Base-by-base conservation (phyloP, 164 flowering plant species). In the Pachysandra terminalis region DNA sequence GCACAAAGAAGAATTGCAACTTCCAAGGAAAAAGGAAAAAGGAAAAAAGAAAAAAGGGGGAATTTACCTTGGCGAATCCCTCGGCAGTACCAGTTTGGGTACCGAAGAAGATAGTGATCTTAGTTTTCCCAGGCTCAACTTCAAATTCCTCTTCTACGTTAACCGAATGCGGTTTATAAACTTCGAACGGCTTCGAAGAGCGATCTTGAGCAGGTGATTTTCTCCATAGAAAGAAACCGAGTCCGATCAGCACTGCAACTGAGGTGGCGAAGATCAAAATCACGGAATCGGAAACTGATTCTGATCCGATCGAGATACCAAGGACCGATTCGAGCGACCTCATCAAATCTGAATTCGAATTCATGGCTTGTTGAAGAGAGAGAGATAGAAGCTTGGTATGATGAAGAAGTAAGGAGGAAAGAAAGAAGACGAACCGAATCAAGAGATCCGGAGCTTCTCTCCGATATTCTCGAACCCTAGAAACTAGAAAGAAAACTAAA, bases 71-170 rank as follows among this genome's bases (percentile, higher is more conserved):
- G 6, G 97, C 96, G 37, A 91, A 91, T 8, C 97, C 97, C 80
- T 91, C 97, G 16, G 97, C 93, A 2, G 96, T 90, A 3, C 97
- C 97, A 27, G 97, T 91, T 71, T 91, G 97, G 40, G 97, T 91
- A 27, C 97, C 97, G 21, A 77, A 91, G 53, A 91, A 79, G 52
- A 91, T 65, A 22, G 90, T 77, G 26, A 91, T 81, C 77, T 81
- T 87, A 49, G 58, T 82, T 69, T 88, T 90, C 21, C 85, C 87
- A 5, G 78, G 53, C 25, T 64, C 85, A n/a, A 68, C 65, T 17
- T 75, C 85, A 10, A 12, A 71, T 28, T 83, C 89, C 10, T 75
- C 79, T 24, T 83, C 87, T 16, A 71, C 70, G 28, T 71, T 70
- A 37, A 65, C 49, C 13, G 55, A 3, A 24, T 69, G 63, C 55